A percentile compares a stretch with the other conserved stretches of the same genome.
Conservation (phyloP, 2,329 filamentous ascomycete species). For the Trichoderma atroviride region DNA sequence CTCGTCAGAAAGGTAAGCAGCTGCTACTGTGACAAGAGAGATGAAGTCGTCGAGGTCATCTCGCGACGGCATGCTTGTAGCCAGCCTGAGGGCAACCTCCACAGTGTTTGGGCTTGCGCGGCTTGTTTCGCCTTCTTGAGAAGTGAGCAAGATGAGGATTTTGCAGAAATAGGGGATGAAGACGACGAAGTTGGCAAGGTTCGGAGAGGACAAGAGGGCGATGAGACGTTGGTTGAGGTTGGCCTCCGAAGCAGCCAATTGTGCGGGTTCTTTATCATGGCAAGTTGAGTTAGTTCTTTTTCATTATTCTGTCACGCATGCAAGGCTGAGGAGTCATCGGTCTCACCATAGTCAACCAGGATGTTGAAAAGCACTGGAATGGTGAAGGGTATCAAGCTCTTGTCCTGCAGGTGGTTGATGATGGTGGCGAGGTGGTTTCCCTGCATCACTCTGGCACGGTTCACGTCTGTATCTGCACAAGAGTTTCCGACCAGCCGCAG, state of each 20-base stretch:
- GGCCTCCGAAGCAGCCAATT: constrained; percentile 56
- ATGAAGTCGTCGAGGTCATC: constrained; percentile 59
- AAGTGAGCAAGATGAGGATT: constrained; percentile 56
- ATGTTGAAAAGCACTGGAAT: constrained; percentile 66
- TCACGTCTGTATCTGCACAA: constrained; percentile 65
- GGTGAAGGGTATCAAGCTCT: constrained; percentile 53
- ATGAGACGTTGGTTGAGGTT: constrained; percentile 54
- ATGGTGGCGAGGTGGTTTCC: constrained; percentile 52
- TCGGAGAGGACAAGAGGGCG: constrained; percentile 51
- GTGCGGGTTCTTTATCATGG: constrained; percentile 54
- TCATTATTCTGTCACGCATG: background rate
- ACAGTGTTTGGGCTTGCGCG: constrained; percentile 52
- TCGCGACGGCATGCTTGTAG: constrained; percentile 43
- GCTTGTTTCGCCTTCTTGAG: constrained; percentile 53
- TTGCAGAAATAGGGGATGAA: constrained; percentile 59
- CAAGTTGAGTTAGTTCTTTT: background rate
- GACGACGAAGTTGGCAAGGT: constrained; percentile 44
- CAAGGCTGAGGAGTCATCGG: background rate
- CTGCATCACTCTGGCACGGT: constrained; percentile 58
- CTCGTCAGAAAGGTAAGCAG: constrained; percentile 59
- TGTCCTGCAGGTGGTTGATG: constrained; percentile 51
- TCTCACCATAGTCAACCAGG: constrained; percentile 63
- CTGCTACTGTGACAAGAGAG: constrained; percentile 53
- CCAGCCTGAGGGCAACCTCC: constrained; percentile 53
- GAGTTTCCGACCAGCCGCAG: constrained; percentile 64